Conservation (phyloP, 1,139 yeast species). For the Taphrina communis region DNA sequence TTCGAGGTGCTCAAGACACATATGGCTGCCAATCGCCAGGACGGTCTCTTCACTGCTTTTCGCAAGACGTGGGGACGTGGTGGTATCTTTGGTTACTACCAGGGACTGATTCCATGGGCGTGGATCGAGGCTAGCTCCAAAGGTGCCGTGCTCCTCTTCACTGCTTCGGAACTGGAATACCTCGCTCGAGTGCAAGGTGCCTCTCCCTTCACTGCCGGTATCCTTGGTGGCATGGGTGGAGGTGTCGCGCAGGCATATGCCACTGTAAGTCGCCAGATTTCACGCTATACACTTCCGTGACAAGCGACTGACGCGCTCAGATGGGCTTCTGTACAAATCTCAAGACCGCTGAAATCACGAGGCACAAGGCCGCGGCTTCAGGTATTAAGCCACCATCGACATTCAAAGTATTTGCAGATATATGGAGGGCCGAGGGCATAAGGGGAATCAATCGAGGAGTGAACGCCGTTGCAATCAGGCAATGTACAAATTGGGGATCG, state of each 20-base stretch:
- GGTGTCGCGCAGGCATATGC: slow-evolving; percentile 95
- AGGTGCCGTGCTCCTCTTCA: slow-evolving; percentile 95
- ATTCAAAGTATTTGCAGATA: slow-evolving; percentile 83
- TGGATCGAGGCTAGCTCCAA: slow-evolving; percentile 99
- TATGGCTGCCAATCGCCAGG: slow-evolving; percentile 91
- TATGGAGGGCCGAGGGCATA: slow-evolving; percentile 82
- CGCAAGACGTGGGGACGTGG: slow-evolving; percentile 90
- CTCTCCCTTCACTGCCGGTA: slow-evolving; percentile 78
- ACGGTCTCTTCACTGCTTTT: slow-evolving; percentile 70
- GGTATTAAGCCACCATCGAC: slow-evolving; percentile 77
- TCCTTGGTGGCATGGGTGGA: slow-evolving; percentile 84
- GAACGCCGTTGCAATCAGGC: slow-evolving; percentile 98
- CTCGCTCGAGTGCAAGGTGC: slow-evolving; percentile 66
- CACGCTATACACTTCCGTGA: background rate
- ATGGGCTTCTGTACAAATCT: slow-evolving; percentile 93
- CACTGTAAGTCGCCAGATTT: slow-evolving; percentile 70
- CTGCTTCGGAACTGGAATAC: slow-evolving; percentile 90
- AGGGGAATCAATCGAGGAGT: slow-evolving; percentile 97
- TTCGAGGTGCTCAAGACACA: slow-evolving; percentile 92
- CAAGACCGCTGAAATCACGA: slow-evolving; percentile 96
- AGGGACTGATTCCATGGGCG: slow-evolving; percentile 98
- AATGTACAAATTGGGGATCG: slow-evolving; percentile 99
- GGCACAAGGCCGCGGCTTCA: slow-evolving; percentile 75
- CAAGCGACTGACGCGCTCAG: background rate
- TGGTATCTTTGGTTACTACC: slow-evolving; percentile 88